Percentiles rank a stretch among this genome's conserved stretches.
These are phyloP conservation scores for Alternaria arbusti DNA, from an alignment of 2,329 filamentous ascomycete genomes.

Conservation along the genomic window DNA sequence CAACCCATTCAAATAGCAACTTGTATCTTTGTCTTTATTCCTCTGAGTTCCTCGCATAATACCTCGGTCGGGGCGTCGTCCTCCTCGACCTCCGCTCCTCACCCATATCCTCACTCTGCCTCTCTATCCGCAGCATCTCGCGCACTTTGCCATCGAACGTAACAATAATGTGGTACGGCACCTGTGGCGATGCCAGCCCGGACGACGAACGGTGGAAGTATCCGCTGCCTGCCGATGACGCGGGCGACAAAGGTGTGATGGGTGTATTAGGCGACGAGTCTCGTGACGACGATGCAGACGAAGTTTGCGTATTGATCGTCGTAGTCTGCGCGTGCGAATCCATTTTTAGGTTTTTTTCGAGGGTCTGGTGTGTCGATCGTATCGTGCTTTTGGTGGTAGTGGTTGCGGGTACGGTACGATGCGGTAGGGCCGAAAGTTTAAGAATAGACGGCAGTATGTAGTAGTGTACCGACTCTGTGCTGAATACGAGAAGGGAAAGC, in stretches of 20 bases:
- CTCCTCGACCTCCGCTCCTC: slow-evolving; percentile 1
- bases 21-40: neutral
- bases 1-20: neutral
- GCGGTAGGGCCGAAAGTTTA: neutral
- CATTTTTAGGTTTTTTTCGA: slow-evolving; percentile 2
- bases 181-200: slow-evolving; percentile 17
- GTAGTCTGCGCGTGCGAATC: neutral
- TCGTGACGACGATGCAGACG: neutral
- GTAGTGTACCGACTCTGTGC: neutral
- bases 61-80: slow-evolving; percentile 11
- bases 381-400: neutral
- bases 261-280: slow-evolving; percentile 5
- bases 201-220: slow-evolving; percentile 13
- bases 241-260: slow-evolving; percentile 7
- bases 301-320: neutral
- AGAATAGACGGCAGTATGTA: neutral
- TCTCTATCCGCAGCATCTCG: slow-evolving; percentile 32
- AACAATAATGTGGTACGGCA: slow-evolving; percentile 36
- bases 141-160: slow-evolving; percentile 37
- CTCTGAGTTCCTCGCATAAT: slow-evolving; percentile 13
- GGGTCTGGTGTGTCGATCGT: neutral
- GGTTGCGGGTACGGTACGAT: neutral
- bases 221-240: slow-evolving; percentile 3
- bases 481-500: neutral
- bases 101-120: slow-evolving; percentile 10